A percentile compares a stretch with the other conserved stretches of the same genome.
Evolutionary conservation across 306 rosid genomes (phyloP).

Genomic region (Cucumis melo): DNA sequence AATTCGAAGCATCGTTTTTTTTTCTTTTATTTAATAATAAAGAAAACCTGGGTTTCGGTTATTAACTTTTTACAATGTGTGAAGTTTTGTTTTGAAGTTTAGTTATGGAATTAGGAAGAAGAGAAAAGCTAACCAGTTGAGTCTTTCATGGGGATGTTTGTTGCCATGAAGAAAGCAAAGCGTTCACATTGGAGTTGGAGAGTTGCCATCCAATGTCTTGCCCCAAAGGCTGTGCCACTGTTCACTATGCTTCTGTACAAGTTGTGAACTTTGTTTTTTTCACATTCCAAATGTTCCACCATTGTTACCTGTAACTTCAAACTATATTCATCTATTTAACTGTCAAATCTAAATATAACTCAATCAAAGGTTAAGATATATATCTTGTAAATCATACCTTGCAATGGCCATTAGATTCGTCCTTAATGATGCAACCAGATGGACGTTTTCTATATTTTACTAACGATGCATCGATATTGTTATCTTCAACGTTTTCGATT

Average conservation of each 20-base stretch:
- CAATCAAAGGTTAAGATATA: not conserved
- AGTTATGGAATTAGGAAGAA: not conserved
- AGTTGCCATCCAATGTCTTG: slow-evolving; percentile 82
- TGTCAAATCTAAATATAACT: too few species aligned
- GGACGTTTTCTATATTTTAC: slow-evolving; percentile 89
- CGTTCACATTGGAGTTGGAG: slow-evolving; percentile 92
- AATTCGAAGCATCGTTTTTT: too few species aligned
- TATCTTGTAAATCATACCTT: slow-evolving; percentile 31
- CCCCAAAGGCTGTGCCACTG: slow-evolving; percentile 85
- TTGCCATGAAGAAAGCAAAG: slow-evolving; percentile 71
- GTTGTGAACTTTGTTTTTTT: slow-evolving; percentile 58
- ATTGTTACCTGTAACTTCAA: slow-evolving; percentile 38
- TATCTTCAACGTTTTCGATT: slow-evolving; percentile 81
- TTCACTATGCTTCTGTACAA: slow-evolving; percentile 63
- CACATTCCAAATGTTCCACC: slow-evolving; percentile 97
- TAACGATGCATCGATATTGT: slow-evolving; percentile 59
- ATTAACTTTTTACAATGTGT: too few species aligned
- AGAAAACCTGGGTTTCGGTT: too few species aligned
- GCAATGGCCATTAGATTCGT: slow-evolving; percentile 90
- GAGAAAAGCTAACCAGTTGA: slow-evolving; percentile 30
- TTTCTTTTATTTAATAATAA: too few species aligned
- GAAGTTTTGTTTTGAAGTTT: too few species aligned
- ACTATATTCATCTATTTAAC: not conserved
- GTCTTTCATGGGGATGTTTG: slow-evolving; percentile 94
- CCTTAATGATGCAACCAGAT: slow-evolving; percentile 92